Base-by-base conservation (phyloP, 1,284 basidiomycete species). In the Papiliotrema nemorosa region DNA sequence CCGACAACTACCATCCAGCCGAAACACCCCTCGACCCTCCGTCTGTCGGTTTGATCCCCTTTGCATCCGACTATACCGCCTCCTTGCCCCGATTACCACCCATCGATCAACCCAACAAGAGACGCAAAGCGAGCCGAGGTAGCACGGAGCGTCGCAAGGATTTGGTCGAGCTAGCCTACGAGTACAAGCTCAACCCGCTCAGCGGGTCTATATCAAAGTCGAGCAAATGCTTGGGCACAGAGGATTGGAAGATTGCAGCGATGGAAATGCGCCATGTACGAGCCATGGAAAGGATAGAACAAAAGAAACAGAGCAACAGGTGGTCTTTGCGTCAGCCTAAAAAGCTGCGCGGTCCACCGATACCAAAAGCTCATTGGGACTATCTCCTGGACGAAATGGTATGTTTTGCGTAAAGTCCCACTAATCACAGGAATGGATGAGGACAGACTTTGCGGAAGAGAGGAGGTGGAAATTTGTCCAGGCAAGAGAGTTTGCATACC, bases 251-350 rank as follows among this genome's bases (percentile, higher is more conserved):
- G 27, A 54, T 89, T 39, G 88, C 87, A 1, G 81, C 86, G 66
- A 78, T 79, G 13, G 90, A 94, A 66, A 67, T 92, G 52, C 80
- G 84, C 52, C 78, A 90, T 41, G 75, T 89, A 29, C 81, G 89
- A 20, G 85, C 89, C 1, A 81, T 96, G 66, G 90, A 93, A 44
- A 81, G 86, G 6, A 85, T 98, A 47, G 92, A 98, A 55, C 74
- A 79, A 43, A 80, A 97, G 57, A 96, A 97, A 73, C 80, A 83
- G 16, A 80, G 81, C 13, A 86, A 85, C 1, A 79, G 83, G 26
- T 99, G 96, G 96, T 88, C 88, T 63, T 90, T 96, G 66, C 79
- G 93, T 42, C 96, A 99, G 66, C 90, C 91, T 1, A 97, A 96
- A 77, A 96, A 94, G 73, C 88, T 93, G 63, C 81, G 88, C 48